These are phyloP conservation scores for Penicillium steckii DNA, from an alignment of 495 filamentous ascomycete species.

Conservation along the genomic window DNA sequence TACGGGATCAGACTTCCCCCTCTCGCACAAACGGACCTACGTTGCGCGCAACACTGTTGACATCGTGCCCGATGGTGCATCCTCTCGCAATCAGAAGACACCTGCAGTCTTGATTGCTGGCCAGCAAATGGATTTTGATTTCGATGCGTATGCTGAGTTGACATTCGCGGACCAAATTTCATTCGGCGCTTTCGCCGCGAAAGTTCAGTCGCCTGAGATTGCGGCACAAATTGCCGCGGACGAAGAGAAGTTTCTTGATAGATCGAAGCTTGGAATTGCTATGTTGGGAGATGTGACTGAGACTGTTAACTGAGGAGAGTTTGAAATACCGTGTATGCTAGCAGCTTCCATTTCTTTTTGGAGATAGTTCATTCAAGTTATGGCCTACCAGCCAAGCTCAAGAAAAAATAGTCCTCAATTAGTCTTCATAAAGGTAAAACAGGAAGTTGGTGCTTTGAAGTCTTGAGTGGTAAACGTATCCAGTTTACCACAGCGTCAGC, in stretches of 20 bases:
- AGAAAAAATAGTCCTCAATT: no score
- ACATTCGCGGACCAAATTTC: slow-evolving; percentile 31
- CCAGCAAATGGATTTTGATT: slow-evolving; percentile 37
- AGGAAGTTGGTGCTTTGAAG: no score
- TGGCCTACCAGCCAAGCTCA: no score
- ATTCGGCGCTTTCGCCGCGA: slow-evolving; percentile 26
- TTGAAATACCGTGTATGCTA: no score
- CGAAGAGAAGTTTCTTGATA: slow-evolving; percentile 38
- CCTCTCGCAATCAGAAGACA: slow-evolving; percentile 17
- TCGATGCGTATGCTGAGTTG: slow-evolving; percentile 37
- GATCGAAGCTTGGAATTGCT: slow-evolving; percentile 20
- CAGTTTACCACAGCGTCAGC: no score
- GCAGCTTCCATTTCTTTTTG: no score
- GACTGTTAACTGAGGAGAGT: slow-evolving; percentile 8
- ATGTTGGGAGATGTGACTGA: slow-evolving; percentile 26
- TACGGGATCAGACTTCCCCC: slow-evolving; percentile 14
- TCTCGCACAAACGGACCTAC: slow-evolving; percentile 25
- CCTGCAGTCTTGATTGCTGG: slow-evolving; percentile 34
- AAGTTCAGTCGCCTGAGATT: slow-evolving; percentile 21
- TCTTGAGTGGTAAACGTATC: no score
- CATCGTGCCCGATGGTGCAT: slow-evolving; percentile 10
- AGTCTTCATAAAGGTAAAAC: no score
- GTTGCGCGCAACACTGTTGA: slow-evolving; percentile 16
- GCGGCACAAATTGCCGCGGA: slow-evolving; percentile 22
- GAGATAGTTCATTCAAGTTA: no score